phyloP scores from a whole-genome alignment of 129 eudicot genomes.

The Pulicaria dysenterica region DNA sequence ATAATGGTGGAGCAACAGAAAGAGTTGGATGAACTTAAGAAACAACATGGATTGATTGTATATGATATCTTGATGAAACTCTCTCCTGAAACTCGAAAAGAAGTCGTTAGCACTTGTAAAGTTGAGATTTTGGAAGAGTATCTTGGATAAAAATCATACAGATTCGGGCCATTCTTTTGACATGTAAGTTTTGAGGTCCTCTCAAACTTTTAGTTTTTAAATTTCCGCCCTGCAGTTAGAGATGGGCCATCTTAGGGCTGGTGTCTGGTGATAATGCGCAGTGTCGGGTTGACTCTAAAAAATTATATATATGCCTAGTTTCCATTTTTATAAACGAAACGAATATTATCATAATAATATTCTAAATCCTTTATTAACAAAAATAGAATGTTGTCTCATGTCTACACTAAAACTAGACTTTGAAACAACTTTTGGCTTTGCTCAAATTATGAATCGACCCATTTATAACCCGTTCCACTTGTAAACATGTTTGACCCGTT shows the following conservation, averaged over 20 bases:
- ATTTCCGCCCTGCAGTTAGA: too few relatives aligned
- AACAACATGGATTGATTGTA: constrained; percentile 52
- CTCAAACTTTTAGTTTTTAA: constrained; percentile 14
- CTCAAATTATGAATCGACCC: not conserved
- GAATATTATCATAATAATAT: not conserved
- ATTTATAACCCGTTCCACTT: not conserved
- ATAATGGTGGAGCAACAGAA: constrained; percentile 57
- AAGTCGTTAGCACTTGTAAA: constrained; percentile 46
- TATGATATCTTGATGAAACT: constrained; percentile 51
- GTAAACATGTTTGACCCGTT: not conserved
- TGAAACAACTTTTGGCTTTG: not conserved
- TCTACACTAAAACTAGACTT: not conserved
- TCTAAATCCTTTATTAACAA: not conserved
- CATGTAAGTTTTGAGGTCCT: constrained; percentile 43
- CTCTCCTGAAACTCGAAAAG: constrained; percentile 47
- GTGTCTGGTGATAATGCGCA: too few relatives aligned
- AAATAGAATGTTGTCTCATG: not conserved
- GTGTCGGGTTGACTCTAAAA: not conserved
- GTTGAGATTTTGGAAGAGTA: constrained; percentile 35
- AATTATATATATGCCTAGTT: not conserved
- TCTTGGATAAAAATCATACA: not conserved
- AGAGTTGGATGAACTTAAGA: constrained; percentile 70
- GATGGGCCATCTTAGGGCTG: not conserved
- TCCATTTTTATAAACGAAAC: not conserved
- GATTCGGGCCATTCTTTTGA: constrained; percentile 22